Evolutionary conservation across 1,284 basidiomycete genomes (phyloP).

Genomic region (Singerocomus rubriflavus): DNA sequence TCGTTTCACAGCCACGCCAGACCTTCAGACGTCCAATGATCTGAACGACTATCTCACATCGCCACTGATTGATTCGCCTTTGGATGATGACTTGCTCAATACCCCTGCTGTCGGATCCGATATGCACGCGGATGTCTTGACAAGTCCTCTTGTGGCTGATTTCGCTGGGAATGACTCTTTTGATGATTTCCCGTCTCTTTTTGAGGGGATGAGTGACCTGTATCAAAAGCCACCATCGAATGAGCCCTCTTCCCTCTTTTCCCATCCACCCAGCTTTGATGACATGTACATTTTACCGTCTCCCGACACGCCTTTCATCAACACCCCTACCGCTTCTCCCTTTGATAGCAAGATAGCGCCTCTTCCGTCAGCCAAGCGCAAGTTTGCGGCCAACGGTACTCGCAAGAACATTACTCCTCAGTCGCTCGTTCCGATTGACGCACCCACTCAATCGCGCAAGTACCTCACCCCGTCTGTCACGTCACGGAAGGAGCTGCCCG

Average conservation of each 20-base stretch:
- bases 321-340: slow-evolving; percentile 40
- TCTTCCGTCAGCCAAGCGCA: slow-evolving; percentile 28
- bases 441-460: slow-evolving; percentile 55
- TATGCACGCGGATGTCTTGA: slow-evolving; percentile 42
- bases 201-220: neutral
- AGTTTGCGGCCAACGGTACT: slow-evolving; percentile 44
- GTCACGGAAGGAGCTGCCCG: slow-evolving; percentile 55
- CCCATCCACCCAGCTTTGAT: slow-evolving; percentile 33
- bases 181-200: slow-evolving; percentile 28
- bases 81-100: slow-evolving; percentile 51
- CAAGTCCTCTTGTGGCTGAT: slow-evolving; percentile 34
- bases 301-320: slow-evolving; percentile 43
- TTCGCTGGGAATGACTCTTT: slow-evolving; percentile 34
- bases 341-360: slow-evolving; percentile 17
- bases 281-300: slow-evolving; percentile 41
- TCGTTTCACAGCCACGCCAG: slow-evolving; percentile 31
- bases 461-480: slow-evolving; percentile 57
- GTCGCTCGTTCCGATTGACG: slow-evolving; percentile 51
- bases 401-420: slow-evolving; percentile 51
- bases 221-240: slow-evolving; percentile 18
- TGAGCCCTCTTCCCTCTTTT: slow-evolving; percentile 10
- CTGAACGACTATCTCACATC: slow-evolving; percentile 44
- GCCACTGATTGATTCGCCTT: slow-evolving; percentile 51
- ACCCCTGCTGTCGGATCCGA: slow-evolving; percentile 48
- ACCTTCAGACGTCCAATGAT: slow-evolving; percentile 35